These are phyloP conservation scores for Tuber calosporum DNA, from an alignment of 495 filamentous ascomycete genomes.

Conservation along the genomic window DNA sequence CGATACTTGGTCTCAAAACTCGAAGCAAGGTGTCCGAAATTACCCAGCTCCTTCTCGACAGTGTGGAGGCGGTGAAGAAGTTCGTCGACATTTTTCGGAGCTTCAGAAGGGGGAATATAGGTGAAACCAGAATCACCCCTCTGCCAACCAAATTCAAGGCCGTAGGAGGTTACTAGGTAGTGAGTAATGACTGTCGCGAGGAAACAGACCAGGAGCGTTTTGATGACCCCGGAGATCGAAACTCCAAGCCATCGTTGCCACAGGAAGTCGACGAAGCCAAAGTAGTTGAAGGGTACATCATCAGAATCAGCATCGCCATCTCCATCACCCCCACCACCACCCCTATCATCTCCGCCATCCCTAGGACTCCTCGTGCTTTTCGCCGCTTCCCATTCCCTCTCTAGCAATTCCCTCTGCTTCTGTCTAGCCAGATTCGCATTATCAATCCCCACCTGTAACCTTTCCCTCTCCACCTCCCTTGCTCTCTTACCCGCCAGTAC, in stretches of 20 bases:
- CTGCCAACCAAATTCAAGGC: slow-evolving; percentile 16
- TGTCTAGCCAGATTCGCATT: not conserved
- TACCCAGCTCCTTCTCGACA: slow-evolving; percentile 27
- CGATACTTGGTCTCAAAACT: slow-evolving; percentile 3
- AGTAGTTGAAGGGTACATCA: slow-evolving; percentile 1
- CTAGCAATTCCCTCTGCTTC: not conserved
- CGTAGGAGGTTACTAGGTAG: slow-evolving; percentile 10
- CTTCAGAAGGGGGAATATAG: slow-evolving; percentile 19
- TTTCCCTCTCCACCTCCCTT: slow-evolving; percentile 2
- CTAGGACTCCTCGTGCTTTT: no score
- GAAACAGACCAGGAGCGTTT: not conserved
- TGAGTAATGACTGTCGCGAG: slow-evolving; percentile 11
- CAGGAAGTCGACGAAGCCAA: slow-evolving; percentile 25
- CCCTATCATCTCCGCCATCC: not conserved
- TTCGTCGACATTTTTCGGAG: slow-evolving; percentile 26
- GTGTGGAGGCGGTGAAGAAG: slow-evolving; percentile 23
- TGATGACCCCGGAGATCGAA: not conserved
- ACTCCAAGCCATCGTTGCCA: slow-evolving; percentile 19
- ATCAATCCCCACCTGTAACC: not conserved
- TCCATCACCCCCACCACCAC: not conserved
- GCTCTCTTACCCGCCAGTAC: not conserved
- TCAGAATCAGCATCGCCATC: not conserved
- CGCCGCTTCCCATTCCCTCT: not conserved
- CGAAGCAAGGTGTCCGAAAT: slow-evolving; percentile 16
- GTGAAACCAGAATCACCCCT: slow-evolving; percentile 12